Base-by-base conservation (phyloP, 257 asterid species). In the Dorcoceras hygrometricum region DNA sequence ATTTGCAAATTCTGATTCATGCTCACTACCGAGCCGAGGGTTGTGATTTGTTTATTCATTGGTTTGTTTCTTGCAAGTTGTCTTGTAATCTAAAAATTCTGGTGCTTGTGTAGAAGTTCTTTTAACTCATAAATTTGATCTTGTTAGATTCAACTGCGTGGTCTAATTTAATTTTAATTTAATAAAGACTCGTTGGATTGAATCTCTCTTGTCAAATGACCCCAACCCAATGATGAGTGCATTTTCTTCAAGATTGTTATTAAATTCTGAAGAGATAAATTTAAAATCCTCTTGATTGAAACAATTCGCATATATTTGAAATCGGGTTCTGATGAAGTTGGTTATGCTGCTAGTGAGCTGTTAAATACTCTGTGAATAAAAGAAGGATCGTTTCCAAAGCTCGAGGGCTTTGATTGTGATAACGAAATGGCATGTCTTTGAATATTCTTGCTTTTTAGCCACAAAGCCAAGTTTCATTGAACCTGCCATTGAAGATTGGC, bases 11-110 rank as follows among this genome's bases (percentile, higher is more conserved):
- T 28, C 24, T 16, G 29, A 39, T 70, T 70, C 79, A 59, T 69
- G 34, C 16, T 14, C 23, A 59, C 46, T 29, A 55, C 16, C 20
- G 61, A 53, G 72, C 63, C 74, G 8, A 22, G 68, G 77, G 65
- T 63, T 69, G 67, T 71, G 72, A 76, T 79, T 77, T 82, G 80
- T 79, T 79, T 27, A 75, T 80, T 79, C 77, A 74, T 82, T 82
- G 62, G 82, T 79, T 74, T 77, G 69, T 66, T 74, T 66, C 56
- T 27, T 63, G 64, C 51, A 64, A 66, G 56, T 56, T 23, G 62
- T 39, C 62, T 75, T 70, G 86, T 67, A 68, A 67, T 36, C 73
- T 74, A 63, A 31, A 59, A 6, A 36, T 36, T 62, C 12, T 43
- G 59, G 25, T 58, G 43, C 8, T 39, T 51, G 59, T 69, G 69